These are phyloP conservation scores for Coemansia umbellata DNA, from an alignment of 192 early-diverging fungal genomes.

Conservation along the genomic window DNA sequence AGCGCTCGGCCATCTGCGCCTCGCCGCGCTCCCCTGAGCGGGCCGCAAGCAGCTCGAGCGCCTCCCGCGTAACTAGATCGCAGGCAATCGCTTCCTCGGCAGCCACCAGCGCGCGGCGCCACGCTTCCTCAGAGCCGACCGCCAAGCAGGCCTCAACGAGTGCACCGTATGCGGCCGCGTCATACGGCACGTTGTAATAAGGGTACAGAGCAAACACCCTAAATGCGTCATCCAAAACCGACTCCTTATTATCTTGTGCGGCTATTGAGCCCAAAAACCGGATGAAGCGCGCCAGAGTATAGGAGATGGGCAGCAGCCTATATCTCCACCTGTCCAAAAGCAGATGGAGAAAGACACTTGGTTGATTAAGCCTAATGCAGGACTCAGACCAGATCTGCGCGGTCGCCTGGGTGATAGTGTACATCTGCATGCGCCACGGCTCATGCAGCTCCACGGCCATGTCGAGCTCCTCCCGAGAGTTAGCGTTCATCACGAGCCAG, in stretches of 20 bases:
- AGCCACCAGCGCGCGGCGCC: slow-evolving; percentile 36
- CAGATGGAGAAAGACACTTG: slow-evolving; percentile 21
- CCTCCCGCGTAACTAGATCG: slow-evolving; percentile 27
- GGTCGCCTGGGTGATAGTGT: slow-evolving; percentile 39
- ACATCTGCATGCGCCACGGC: slow-evolving; percentile 36
- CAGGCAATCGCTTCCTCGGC: slow-evolving; percentile 27
- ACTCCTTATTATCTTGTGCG: not conserved
- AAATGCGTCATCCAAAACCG: slow-evolving; percentile 35
- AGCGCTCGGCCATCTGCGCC: slow-evolving; percentile 38
- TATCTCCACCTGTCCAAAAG: slow-evolving; percentile 48
- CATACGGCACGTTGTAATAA: slow-evolving; percentile 22
- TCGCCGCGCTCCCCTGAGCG: slow-evolving; percentile 23
- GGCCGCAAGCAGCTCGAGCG: slow-evolving; percentile 20
- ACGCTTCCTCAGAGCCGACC: slow-evolving; percentile 31
- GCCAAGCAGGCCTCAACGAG: slow-evolving; percentile 40
- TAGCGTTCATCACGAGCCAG: slow-evolving; percentile 30
- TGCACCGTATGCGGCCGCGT: slow-evolving; percentile 35
- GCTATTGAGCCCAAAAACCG: slow-evolving; percentile 12
- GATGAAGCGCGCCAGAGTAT: slow-evolving; percentile 26
- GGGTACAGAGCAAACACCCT: slow-evolving; percentile 44
- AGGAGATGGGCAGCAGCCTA: slow-evolving; percentile 31
- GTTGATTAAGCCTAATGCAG: slow-evolving; percentile 22
- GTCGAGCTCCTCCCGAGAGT: slow-evolving; percentile 27
- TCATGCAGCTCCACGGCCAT: slow-evolving; percentile 9
- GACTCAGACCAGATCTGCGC: slow-evolving; percentile 32